phyloP scores from a whole-genome alignment of 495 filamentous ascomycete genomes.

The Podospora pseudocomata region DNA sequence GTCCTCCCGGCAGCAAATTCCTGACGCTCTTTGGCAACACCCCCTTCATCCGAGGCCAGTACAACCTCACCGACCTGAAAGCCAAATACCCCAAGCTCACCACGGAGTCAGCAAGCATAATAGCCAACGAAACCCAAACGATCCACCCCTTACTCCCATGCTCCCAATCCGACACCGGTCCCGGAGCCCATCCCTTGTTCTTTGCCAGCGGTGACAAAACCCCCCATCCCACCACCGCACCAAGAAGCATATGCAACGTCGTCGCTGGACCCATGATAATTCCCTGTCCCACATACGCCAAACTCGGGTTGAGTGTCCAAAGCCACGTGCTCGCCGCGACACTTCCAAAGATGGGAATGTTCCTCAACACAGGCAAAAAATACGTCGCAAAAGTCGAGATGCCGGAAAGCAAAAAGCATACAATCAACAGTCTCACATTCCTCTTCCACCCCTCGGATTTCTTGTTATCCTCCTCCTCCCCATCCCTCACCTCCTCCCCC shows the following conservation, averaged over 20 bases:
- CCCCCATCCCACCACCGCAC: constrained; percentile 87
- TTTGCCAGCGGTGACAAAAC: constrained; percentile 87
- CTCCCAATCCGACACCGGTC: constrained; percentile 80
- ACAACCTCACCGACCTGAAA: constrained; percentile 39
- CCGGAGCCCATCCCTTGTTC: constrained; percentile 81
- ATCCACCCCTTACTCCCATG: constrained; percentile 96
- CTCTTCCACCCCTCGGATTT: constrained; percentile 45
- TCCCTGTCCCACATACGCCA: constrained; percentile 86
- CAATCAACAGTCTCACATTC: constrained; percentile 51
- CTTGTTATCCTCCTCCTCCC: constrained; percentile 20
- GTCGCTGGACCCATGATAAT: constrained; percentile 91
- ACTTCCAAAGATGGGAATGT: constrained; percentile 79
- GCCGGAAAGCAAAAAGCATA: constrained; percentile 52
- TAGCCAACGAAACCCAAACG: constrained; percentile 88
- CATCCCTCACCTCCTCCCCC: constrained; percentile 5
- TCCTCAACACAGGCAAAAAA: constrained; percentile 80
- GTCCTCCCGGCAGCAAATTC: neutral
- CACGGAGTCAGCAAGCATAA: constrained; percentile 93
- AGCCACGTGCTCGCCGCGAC: constrained; percentile 76
- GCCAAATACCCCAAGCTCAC: constrained; percentile 82
- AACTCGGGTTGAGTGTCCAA: constrained; percentile 93
- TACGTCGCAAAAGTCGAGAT: constrained; percentile 80
- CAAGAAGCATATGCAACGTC: constrained; percentile 92
- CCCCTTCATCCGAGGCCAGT: constrained; percentile 12
- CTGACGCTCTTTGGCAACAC: neutral